Percentiles rank a stretch among this genome's conserved stretches.
These are phyloP conservation scores for Saturnispora kantuleensis DNA, from an alignment of 805 yeast genomes.

Conservation along the genomic window DNA sequence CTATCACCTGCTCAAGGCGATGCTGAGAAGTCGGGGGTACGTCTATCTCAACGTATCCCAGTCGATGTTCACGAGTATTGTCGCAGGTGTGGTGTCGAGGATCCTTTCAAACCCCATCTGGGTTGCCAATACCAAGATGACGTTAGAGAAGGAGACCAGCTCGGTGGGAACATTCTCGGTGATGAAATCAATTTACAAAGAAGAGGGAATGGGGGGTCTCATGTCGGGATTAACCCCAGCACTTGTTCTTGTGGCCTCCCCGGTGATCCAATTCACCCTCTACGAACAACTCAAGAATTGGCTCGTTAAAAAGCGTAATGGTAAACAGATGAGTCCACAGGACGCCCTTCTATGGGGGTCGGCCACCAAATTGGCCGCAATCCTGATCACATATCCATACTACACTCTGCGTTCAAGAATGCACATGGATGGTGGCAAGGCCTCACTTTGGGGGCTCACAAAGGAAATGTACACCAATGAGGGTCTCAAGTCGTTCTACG, in stretches of 20 bases:
- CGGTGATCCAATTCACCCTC: constrained; percentile 84
- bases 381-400: constrained; percentile 82
- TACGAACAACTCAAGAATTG: constrained; percentile 76
- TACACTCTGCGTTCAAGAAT: constrained; percentile 82
- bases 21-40: constrained; percentile 16
- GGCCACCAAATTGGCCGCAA: constrained; percentile 81
- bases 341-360: constrained; percentile 88
- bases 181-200: constrained; percentile 40
- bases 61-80: constrained; percentile 67
- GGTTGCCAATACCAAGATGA: constrained; percentile 89
- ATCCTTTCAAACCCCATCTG: constrained; percentile 81
- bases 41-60: constrained; percentile 49
- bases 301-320: constrained; percentile 36
- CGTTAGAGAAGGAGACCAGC: constrained; percentile 34
- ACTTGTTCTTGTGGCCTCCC: constrained; percentile 73
- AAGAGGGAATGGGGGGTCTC: constrained; percentile 62
- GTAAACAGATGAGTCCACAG: constrained; percentile 49
- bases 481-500: constrained; percentile 69
- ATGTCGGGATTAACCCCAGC: constrained; percentile 89
- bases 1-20: constrained; percentile 54
- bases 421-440: constrained; percentile 41
- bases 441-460: constrained; percentile 40
- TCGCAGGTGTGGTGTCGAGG: constrained; percentile 83
- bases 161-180: constrained; percentile 13
- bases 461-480: constrained; percentile 53